Evolutionary conservation across 306 rosid genomes (phyloP).

Genomic region (Chamaecrista fasciculata): DNA sequence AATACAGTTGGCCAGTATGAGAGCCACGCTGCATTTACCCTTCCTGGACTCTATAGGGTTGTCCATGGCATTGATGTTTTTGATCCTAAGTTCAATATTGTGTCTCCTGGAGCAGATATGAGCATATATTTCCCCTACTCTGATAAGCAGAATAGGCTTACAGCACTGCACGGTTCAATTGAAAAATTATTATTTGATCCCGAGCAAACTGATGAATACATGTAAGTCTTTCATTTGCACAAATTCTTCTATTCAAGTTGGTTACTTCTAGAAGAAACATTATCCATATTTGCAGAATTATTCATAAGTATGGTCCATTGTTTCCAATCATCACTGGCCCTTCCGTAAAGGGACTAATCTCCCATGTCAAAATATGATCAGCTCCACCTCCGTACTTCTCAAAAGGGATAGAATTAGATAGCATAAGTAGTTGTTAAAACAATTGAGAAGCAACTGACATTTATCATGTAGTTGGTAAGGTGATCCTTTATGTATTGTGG

Average conservation of each 20-base stretch:
- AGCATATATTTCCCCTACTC: constrained; percentile 52
- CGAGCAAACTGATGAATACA: constrained; percentile 49
- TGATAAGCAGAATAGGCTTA: constrained; percentile 53
- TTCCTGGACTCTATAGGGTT: constrained; percentile 61
- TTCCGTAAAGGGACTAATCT: neutral
- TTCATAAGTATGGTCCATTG: neutral
- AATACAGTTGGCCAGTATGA: constrained; percentile 81
- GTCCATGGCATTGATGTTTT: constrained; percentile 69
- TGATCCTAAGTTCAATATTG: constrained; percentile 85
- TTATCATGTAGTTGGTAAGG: neutral
- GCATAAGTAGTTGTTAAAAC: neutral
- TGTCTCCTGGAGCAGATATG: constrained; percentile 69
- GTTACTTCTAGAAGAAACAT: neutral
- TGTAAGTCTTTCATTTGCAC: constrained; percentile 37
- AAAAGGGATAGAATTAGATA: neutral
- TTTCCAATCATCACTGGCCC: neutral
- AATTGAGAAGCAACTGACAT: neutral
- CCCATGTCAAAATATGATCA: neutral
- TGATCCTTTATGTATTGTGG: neutral
- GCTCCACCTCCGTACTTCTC: neutral
- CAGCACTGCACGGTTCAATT: constrained; percentile 54
- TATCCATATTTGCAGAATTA: neutral
- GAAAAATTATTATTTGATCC: constrained; percentile 52
- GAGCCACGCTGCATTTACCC: constrained; percentile 73
- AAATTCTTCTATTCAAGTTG: neutral